These are phyloP conservation scores for Tetradesmus lagerheimii DNA, from an alignment of 139 green algal species.

Conservation along the genomic window DNA sequence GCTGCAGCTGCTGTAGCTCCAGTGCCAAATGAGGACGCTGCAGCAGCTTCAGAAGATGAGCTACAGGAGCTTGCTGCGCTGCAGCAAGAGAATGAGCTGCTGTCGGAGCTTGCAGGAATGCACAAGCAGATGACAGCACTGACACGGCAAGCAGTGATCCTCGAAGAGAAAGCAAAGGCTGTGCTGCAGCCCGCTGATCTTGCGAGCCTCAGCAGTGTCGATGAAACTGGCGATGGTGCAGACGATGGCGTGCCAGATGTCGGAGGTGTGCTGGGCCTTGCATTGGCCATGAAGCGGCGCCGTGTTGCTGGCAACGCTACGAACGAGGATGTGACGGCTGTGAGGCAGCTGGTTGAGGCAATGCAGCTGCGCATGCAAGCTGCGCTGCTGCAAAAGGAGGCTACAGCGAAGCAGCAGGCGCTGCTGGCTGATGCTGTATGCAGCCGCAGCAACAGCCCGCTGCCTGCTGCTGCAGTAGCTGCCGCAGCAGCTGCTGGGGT, in stretches of 20 bases:
- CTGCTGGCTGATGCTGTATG: neutral
- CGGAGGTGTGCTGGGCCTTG: slow-evolving; percentile 26
- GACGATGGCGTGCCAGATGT: neutral
- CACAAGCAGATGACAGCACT: neutral
- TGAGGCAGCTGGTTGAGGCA: slow-evolving; percentile 24
- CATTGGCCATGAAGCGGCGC: neutral
- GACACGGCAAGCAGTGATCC: neutral
- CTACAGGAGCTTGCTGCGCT: slow-evolving; percentile 32
- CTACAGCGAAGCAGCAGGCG: neutral
- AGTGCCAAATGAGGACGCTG: neutral
- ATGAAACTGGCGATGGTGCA: neutral
- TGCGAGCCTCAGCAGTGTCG: neutral
- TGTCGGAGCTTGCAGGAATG: slow-evolving; percentile 21
- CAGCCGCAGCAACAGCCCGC: neutral
- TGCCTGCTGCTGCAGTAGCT: neutral
- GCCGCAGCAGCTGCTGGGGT: neutral
- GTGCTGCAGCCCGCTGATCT: neutral
- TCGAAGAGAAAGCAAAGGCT: slow-evolving; percentile 11
- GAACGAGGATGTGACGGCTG: neutral
- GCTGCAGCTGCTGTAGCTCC: neutral
- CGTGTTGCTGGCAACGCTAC: neutral
- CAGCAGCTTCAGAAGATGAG: slow-evolving; percentile 10
- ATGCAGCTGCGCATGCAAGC: slow-evolving; percentile 41
- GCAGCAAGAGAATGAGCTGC: slow-evolving; percentile 33
- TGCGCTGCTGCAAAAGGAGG: slow-evolving; percentile 31